A percentile compares a stretch with the other conserved stretches of the same genome.
These are phyloP conservation scores for Mortierella sp. DNA, from an alignment of 371 early-diverging fungal species.

Conservation along the genomic window DNA sequence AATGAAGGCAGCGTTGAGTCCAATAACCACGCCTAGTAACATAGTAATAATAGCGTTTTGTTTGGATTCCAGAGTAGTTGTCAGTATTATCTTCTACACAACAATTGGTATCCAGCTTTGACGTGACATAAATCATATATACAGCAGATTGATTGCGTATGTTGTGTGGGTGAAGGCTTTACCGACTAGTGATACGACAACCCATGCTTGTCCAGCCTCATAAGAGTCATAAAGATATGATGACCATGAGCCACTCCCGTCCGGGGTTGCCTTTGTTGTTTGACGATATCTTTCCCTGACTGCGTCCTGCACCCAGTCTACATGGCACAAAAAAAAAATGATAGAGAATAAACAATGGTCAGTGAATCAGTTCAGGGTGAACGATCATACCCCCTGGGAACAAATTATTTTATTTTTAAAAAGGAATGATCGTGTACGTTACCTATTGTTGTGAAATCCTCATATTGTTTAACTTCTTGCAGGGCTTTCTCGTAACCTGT, in stretches of 20 bases:
- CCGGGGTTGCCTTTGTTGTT: slow-evolving; percentile 60
- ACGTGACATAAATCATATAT: too few relatives aligned
- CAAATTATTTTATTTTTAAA: not conserved
- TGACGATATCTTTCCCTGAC: slow-evolving; percentile 85
- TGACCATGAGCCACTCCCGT: slow-evolving; percentile 65
- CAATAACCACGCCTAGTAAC: slow-evolving; percentile 79
- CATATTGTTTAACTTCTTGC: slow-evolving; percentile 78
- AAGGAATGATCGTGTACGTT: slow-evolving; percentile 6
- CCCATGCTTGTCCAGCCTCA: slow-evolving; percentile 91
- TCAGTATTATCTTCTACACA: not conserved
- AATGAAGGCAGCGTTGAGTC: slow-evolving; percentile 87
- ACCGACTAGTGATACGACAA: slow-evolving; percentile 86
- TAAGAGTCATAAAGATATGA: slow-evolving; percentile 71
- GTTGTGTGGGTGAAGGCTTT: slow-evolving; percentile 7
- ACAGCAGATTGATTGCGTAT: too few relatives aligned
- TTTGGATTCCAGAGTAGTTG: too few relatives aligned
- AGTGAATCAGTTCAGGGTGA: not conserved
- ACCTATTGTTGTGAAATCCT: slow-evolving; percentile 89
- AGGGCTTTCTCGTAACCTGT: slow-evolving; percentile 67
- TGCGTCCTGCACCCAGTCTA: slow-evolving; percentile 94
- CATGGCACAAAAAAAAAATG: not conserved
- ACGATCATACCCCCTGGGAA: too few relatives aligned
- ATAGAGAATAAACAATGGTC: not conserved
- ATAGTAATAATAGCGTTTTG: too few relatives aligned
- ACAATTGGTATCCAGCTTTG: not conserved